Evolutionary conservation across 2,329 filamentous ascomycete genomes (phyloP).

Genomic region (Epichloe gansuensis): DNA sequence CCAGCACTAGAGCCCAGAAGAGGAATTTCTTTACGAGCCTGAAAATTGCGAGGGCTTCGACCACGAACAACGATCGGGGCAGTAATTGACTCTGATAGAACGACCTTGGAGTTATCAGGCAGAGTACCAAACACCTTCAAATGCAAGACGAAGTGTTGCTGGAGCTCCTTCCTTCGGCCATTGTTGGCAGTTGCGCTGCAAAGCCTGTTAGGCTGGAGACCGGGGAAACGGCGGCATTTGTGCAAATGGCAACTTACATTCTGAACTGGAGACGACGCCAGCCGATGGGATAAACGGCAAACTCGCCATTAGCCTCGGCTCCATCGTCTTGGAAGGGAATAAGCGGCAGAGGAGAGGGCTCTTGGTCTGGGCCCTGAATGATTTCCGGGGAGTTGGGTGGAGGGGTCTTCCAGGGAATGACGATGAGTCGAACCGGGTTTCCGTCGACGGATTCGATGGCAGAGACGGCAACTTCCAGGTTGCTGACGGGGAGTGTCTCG

Average conservation of each 20-base stretch:
- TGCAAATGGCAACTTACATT: constrained; percentile 44
- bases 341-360: constrained; percentile 71
- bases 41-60: constrained; percentile 87
- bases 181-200: constrained; percentile 85
- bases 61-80: constrained; percentile 89
- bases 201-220: not conserved
- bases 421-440: constrained; percentile 83
- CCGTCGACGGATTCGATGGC: constrained; percentile 92
- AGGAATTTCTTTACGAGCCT: constrained; percentile 84
- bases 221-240: constrained; percentile 16
- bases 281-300: constrained; percentile 80
- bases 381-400: constrained; percentile 63
- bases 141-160: constrained; percentile 88
- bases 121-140: constrained; percentile 77
- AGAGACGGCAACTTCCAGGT: constrained; percentile 76
- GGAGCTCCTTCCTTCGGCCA: constrained; percentile 81
- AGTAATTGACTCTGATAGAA: constrained; percentile 73
- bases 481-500: constrained; percentile 69
- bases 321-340: constrained; percentile 52
- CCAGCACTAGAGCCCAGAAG: constrained; percentile 65
- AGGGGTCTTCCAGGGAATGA: constrained; percentile 95
- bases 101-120: constrained; percentile 67
- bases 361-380: constrained; percentile 58
- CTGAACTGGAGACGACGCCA: constrained; percentile 91
- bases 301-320: constrained; percentile 56